Evolutionary conservation across 352 stramenopile genomes (phyloP).

Genomic region (Pythium plurisporium): DNA sequence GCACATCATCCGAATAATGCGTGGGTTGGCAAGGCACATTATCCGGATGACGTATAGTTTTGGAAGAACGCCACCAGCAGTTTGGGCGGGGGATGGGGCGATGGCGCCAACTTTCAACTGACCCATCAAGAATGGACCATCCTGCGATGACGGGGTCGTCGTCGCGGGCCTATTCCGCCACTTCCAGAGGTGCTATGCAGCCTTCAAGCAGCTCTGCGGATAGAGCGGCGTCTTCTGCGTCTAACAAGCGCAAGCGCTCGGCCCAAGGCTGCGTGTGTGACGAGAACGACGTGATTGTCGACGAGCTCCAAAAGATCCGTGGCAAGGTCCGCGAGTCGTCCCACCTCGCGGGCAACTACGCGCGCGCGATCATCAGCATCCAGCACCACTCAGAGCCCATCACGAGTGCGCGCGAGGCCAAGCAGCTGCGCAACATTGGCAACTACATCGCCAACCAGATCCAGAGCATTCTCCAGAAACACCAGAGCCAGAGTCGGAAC

Average conservation of each 20-base stretch:
- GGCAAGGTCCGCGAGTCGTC: constrained; percentile 56
- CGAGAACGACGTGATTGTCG: constrained; percentile 65
- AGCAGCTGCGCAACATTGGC: constrained; percentile 64
- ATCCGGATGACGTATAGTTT: constrained; percentile 16
- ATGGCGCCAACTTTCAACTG: background rate
- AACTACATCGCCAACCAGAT: constrained; percentile 88
- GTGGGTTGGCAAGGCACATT: background rate
- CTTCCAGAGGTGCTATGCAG: background rate
- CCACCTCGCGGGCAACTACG: constrained; percentile 60
- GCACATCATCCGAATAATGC: constrained; percentile 13
- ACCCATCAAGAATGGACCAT: constrained; percentile 1
- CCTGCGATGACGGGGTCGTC: background rate
- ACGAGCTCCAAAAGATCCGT: constrained; percentile 60
- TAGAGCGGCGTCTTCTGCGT: background rate
- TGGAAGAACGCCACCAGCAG: background rate
- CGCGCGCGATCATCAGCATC: constrained; percentile 65
- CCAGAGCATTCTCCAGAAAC: constrained; percentile 61
- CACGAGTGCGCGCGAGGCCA: constrained; percentile 49
- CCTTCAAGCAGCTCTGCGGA: background rate
- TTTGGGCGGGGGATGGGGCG: background rate
- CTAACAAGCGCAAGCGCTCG: constrained; percentile 42
- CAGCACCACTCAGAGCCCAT: constrained; percentile 43
- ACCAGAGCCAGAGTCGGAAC: constrained; percentile 15
- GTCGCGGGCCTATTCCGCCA: background rate
- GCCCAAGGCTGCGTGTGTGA: constrained; percentile 43